Evolutionary conservation across 176 grass and related monocot species (phyloP).

Genomic region (Musa troglodytarum): DNA sequence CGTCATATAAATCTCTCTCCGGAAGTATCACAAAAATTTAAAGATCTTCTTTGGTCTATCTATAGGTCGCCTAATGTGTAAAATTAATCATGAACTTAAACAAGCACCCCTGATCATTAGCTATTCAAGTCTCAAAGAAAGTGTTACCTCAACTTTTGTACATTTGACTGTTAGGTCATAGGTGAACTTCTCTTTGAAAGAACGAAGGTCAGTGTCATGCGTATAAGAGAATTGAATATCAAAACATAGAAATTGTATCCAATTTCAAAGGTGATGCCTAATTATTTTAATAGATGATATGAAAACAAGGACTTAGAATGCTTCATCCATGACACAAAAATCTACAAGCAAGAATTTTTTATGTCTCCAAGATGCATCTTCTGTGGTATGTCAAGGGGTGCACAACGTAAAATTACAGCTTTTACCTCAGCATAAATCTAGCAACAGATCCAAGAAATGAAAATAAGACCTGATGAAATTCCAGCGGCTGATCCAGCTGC

Average conservation of each 20-base stretch:
- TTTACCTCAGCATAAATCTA: neutral
- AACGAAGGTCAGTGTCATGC: too few relatives aligned
- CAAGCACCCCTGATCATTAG: too few relatives aligned
- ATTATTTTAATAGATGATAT: neutral
- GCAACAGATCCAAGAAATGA: neutral
- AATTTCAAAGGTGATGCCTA: neutral
- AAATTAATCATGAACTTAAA: too few relatives aligned
- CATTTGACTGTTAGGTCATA: too few relatives aligned
- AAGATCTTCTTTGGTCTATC: too few relatives aligned
- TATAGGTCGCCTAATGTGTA: too few relatives aligned
- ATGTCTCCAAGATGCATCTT: neutral
- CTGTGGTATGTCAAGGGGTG: neutral
- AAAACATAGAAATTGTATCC: neutral
- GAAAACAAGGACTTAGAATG: neutral
- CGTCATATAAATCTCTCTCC: too few relatives aligned
- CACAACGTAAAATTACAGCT: neutral
- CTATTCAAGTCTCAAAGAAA: too few relatives aligned
- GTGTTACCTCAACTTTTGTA: too few relatives aligned
- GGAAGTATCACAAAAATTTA: too few relatives aligned
- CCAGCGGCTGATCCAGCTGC: conserved; percentile 94
- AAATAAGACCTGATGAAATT: conserved; percentile 64
- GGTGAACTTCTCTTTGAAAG: too few relatives aligned
- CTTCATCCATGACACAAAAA: neutral
- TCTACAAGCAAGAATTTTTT: neutral
- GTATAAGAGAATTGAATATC: too few relatives aligned